Conservation (phyloP, 139 green algal genomes). For the Edaphochlamys debaryana region DNA sequence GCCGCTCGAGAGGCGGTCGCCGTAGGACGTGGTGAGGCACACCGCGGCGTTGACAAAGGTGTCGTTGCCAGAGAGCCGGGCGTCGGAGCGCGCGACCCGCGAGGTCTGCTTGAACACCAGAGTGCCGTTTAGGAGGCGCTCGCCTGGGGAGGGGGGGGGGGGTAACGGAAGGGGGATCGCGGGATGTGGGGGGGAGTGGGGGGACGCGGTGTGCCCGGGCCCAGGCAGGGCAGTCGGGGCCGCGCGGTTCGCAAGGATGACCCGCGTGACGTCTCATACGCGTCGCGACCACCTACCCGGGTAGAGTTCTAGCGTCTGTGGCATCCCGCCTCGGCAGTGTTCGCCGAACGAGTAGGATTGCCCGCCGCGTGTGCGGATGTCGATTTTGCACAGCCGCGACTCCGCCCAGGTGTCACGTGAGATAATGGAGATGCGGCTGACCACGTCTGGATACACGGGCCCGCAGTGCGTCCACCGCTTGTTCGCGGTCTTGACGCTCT, state of each 20-base stretch:
- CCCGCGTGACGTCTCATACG: too few species aligned
- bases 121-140: neutral
- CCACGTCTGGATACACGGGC: neutral
- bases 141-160: neutral
- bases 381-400: neutral
- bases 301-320: neutral
- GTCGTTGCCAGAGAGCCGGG: neutral
- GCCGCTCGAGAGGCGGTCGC: neutral
- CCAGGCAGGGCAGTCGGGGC: too few species aligned
- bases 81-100: neutral
- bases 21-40: neutral
- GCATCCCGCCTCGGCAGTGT: neutral
- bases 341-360: neutral
- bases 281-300: neutral
- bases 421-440: neutral
- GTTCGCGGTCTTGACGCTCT: neutral
- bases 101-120: neutral
- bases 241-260: too few species aligned
- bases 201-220: too few species aligned
- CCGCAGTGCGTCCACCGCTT: neutral
- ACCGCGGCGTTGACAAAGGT: neutral
- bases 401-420: neutral
- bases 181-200: too few species aligned
- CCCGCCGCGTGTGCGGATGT: neutral
- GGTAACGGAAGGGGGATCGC: too few species aligned